These are phyloP conservation scores for Aureobasidium sp. DNA, from an alignment of 2,329 filamentous ascomycete species.

Conservation along the genomic window DNA sequence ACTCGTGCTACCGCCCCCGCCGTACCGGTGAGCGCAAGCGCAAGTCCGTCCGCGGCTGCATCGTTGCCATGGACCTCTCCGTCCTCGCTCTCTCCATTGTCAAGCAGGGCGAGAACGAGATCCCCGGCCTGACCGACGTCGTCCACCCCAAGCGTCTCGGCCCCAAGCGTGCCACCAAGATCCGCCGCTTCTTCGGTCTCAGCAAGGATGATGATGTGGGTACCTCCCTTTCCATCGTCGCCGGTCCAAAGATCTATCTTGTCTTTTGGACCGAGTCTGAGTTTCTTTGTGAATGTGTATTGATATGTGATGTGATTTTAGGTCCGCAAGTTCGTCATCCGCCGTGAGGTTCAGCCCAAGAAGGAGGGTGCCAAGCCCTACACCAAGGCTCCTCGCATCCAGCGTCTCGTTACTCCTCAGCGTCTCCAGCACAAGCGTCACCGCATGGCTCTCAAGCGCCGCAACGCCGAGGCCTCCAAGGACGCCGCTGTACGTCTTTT, in stretches of 20 bases:
- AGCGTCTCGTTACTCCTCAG: constrained; percentile 98
- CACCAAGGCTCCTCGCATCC: constrained; percentile 99
- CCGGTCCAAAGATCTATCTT: constrained; percentile 34
- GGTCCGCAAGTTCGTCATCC: constrained; percentile 99
- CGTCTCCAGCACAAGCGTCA: constrained; percentile 99
- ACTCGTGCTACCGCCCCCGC: constrained; percentile 99
- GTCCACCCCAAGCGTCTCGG: constrained; percentile 99
- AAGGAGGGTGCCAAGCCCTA: constrained; percentile 95
- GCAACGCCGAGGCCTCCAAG: constrained; percentile 93
- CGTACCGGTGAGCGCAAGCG: constrained; percentile 98
- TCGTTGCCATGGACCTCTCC: constrained; percentile 89
- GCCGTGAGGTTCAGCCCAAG: constrained; percentile 95
- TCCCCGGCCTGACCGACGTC: constrained; percentile 94
- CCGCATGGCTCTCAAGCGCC: constrained; percentile 95
- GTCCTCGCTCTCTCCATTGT: constrained; percentile 91
- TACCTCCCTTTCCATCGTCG: constrained; percentile 57
- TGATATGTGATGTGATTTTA: constrained; percentile 38
- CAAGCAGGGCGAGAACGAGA: constrained; percentile 93
- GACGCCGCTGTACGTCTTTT: constrained; percentile 82
- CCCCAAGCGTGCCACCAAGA: constrained; percentile 99
- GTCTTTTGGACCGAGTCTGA: constrained; percentile 41
- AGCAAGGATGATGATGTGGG: constrained; percentile 99
- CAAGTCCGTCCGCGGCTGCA: constrained; percentile 98
- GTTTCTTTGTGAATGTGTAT: constrained; percentile 19
- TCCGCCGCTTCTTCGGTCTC: constrained; percentile 98